These are phyloP conservation scores for Fusarium sp. DNA, from an alignment of 2,329 filamentous ascomycete genomes.

Conservation along the genomic window DNA sequence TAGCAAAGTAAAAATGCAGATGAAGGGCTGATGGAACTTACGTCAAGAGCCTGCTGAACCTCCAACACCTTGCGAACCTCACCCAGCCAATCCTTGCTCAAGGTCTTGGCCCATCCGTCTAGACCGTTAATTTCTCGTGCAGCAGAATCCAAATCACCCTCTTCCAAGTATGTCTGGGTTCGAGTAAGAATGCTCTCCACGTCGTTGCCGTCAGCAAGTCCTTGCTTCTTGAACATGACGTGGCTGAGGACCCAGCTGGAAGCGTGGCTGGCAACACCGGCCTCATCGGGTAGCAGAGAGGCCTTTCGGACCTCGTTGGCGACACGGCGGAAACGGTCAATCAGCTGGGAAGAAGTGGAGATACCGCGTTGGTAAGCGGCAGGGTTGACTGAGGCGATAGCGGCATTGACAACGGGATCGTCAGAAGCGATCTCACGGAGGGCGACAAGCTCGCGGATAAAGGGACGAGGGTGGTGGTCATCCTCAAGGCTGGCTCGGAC, in stretches of 20 bases:
- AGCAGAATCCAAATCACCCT: conserved; percentile 90
- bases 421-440: conserved; percentile 90
- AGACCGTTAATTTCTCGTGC: conserved; percentile 95
- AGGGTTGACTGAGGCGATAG: conserved; percentile 96
- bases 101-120: conserved; percentile 92
- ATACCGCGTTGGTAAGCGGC: conserved; percentile 92
- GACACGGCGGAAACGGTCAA: conserved; percentile 95
- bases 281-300: conserved; percentile 88
- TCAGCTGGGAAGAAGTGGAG: conserved; percentile 82
- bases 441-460: conserved; percentile 91
- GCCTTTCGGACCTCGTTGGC: conserved; percentile 94
- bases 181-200: conserved; percentile 93
- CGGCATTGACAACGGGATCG: conserved; percentile 88
- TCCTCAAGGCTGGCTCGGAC: conserved; percentile 86
- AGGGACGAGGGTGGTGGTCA: conserved; percentile 77
- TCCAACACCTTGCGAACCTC: conserved; percentile 94
- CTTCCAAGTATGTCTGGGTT: conserved; percentile 89
- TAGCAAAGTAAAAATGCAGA: conserved; percentile 18
- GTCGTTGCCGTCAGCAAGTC: conserved; percentile 83
- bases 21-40: conserved; percentile 60
- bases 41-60: conserved; percentile 95
- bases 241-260: conserved; percentile 91
- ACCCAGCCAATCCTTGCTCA: conserved; percentile 92
- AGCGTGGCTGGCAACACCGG: conserved; percentile 93
- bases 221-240: conserved; percentile 95